Conservation (phyloP, 768 basidiomycete genomes). For the Suillus brevipes region DNA sequence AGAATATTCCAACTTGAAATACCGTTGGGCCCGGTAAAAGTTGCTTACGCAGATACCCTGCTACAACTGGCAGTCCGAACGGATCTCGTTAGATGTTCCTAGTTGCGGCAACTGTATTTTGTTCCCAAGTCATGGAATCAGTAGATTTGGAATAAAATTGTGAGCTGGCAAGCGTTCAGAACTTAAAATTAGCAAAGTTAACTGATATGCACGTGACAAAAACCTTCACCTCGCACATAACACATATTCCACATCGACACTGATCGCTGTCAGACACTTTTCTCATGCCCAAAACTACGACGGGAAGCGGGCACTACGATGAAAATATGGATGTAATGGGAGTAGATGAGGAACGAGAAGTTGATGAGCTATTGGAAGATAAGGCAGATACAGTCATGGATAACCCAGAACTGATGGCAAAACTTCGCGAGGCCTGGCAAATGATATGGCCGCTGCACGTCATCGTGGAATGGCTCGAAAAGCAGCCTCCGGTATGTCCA, state of each 20-base stretch:
- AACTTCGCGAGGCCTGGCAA: constrained; percentile 9
- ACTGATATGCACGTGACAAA: background rate
- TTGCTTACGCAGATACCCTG: background rate
- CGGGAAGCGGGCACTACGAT: background rate
- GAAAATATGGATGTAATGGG: background rate
- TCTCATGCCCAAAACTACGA: background rate
- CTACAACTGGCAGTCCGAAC: background rate
- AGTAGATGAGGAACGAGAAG: constrained; percentile 11
- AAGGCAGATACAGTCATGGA: background rate
- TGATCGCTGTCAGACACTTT: background rate
- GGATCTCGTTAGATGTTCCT: background rate
- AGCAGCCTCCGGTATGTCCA: constrained; percentile 2
- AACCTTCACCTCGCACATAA: background rate
- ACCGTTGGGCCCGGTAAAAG: background rate
- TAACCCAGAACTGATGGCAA: constrained; percentile 2
- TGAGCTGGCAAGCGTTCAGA: background rate
- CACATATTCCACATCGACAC: background rate
- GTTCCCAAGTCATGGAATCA: background rate
- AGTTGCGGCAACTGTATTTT: background rate
- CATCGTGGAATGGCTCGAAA: constrained; percentile 8
- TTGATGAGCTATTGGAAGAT: constrained; percentile 10
- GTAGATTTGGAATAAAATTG: background rate
- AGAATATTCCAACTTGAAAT: background rate
- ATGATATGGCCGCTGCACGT: constrained; percentile 7
- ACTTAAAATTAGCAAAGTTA: background rate